Base-by-base conservation (phyloP, 768 basidiomycete genomes). In the Mycena pura region DNA sequence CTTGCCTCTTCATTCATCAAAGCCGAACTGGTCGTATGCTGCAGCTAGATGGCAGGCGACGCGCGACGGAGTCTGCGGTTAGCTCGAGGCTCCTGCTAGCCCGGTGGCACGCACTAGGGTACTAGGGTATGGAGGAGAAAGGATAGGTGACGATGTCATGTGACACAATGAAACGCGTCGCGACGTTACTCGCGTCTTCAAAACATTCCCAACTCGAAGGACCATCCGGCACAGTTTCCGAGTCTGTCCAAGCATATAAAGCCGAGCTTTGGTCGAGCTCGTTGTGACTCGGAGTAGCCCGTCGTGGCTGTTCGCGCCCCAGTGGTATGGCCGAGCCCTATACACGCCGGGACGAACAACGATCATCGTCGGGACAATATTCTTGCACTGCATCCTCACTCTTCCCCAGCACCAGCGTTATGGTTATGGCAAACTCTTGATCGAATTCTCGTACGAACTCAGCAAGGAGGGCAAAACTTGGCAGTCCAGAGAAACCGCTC, bases 401-500 rank as follows among this genome's bases (percentile, higher is more conserved):
- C 84, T 99, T 39, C 97, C 97, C 6, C 97, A 99, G 72, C 93
- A 99, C 72, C 97, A 99, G 74, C 90, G 96, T 29, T 90, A 93
- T 72, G 96, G 96, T 6, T 97, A 95, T 74, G 97, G 97, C 57
- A 93, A 94, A 73, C 80, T 98, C 25, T 81, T 99, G 34, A 99
- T 99, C 74, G 95, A 99, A 71, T 99, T 99, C 73, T 96, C 95
- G 1, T 99, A 99, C 78, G 95, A 98, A 70, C 85, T 99, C 32
- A 94, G 91, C 81, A 99, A 98, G 82, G 90, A 91, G 69, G 97
- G 89, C 89, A 57, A 98, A 96, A 73, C 86, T 95, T 9, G 97
- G 97, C 17, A 95, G 92, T 71, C 97, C 97, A 6, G 97, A 99
- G 82, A 99, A 99, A 74, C 97, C 97, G 11, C 84, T 99, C 34